These are phyloP conservation scores for Nitzschia sp. DNA, from an alignment of 108 stramenopile genomes.

Conservation along the genomic window DNA sequence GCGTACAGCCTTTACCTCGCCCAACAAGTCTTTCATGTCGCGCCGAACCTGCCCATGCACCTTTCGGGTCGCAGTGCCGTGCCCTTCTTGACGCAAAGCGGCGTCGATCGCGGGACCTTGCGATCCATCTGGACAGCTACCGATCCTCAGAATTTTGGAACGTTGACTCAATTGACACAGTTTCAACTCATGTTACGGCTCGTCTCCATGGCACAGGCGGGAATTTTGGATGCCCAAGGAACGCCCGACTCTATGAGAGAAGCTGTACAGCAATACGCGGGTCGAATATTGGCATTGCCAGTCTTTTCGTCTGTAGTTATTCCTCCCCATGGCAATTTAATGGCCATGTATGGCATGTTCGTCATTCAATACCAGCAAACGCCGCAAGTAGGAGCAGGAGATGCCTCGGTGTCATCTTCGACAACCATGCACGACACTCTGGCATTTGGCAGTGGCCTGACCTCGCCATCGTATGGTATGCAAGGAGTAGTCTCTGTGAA, in stretches of 20 bases:
- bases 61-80: conserved; percentile 61
- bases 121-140: conserved; percentile 54
- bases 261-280: conserved; percentile 8
- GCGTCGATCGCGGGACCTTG: conserved; percentile 49
- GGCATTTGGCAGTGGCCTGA: not conserved
- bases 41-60: conserved; percentile 27
- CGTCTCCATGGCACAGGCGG: conserved; percentile 63
- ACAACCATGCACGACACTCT: not conserved
- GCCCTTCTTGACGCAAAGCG: conserved; percentile 56
- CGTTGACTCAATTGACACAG: conserved; percentile 39
- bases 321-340: conserved; percentile 11
- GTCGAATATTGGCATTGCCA: conserved; percentile 9
- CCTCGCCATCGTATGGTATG: no score
- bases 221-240: conserved; percentile 23
- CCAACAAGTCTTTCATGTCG: conserved; percentile 45
- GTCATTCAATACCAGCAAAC: conserved; percentile 2
- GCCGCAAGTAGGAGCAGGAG: not conserved
- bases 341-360: conserved; percentile 24
- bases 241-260: conserved; percentile 10
- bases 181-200: conserved; percentile 53
- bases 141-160: conserved; percentile 59
- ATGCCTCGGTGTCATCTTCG: no score
- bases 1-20: conserved; percentile 53
- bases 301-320: conserved; percentile 25
- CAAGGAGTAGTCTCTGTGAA: not conserved